These are phyloP conservation scores for Paecilomyces sp. DNA, from an alignment of 2,329 filamentous ascomycete species.

Conservation along the genomic window DNA sequence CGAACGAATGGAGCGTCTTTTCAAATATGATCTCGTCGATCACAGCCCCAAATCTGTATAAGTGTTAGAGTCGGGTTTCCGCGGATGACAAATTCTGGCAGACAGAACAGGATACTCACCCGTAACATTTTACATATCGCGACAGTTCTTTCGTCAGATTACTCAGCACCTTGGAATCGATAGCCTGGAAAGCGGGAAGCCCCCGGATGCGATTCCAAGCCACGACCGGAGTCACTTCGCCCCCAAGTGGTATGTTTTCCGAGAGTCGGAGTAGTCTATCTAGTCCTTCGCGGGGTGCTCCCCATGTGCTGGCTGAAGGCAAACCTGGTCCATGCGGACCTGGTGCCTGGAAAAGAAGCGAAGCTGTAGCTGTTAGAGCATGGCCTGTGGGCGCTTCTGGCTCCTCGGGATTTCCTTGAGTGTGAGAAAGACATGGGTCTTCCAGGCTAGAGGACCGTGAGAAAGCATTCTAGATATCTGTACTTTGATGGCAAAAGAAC, in stretches of 20 bases:
- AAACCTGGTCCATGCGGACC: neutral
- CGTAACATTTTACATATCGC: neutral
- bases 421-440: slow-evolving; percentile 5
- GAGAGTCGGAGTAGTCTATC: neutral
- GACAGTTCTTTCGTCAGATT: neutral
- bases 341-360: neutral
- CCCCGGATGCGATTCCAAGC: neutral
- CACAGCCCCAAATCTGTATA: neutral
- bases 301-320: neutral
- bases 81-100: too few species aligned
- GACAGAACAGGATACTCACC: neutral
- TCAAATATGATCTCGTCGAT: neutral
- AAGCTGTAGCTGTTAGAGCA: neutral
- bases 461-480: neutral
- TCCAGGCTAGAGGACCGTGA: neutral
- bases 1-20: neutral
- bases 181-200: neutral
- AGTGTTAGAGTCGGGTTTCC: neutral
- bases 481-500: neutral
- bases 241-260: neutral
- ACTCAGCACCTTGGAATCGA: neutral
- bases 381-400: slow-evolving; percentile 1
- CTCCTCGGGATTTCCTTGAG: neutral
- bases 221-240: neutral
- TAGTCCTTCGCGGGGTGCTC: neutral